Evolutionary conservation across 2,329 filamentous ascomycete genomes (phyloP), one percentile per base, ranked within the genome.

Genomic region (Arthroderma sp.): DNA sequence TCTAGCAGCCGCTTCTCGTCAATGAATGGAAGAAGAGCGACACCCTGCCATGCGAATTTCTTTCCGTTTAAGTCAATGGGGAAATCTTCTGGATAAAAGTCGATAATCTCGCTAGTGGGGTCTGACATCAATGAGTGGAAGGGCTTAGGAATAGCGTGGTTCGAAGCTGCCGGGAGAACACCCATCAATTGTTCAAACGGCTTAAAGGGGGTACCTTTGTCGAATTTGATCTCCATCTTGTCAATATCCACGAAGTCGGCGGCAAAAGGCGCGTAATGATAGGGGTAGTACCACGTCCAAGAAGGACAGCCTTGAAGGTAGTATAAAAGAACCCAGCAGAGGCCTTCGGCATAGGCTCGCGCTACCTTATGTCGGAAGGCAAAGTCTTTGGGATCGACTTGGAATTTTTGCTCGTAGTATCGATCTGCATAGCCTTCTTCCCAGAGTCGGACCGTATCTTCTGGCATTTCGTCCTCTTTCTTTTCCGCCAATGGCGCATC

Each of bases 261-360:
- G 2, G 91, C 91, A 60, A 98, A 98, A 3, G 93, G 91, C 1
- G 91, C 93, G 60, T 98, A 98, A 61, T 98, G 91, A 58, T 96
- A 94, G 0, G 91, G 91, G 59, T 95, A 98, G 62, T 91, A 98
- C 91, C 91, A 98, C 43, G 89, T 93, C 91, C 93, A 98, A 0
- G 87, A 95, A 22, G 91, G 87, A 56, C 91, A 98, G 28, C 91
- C 91, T 64, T 98, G 91, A 64, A 95, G 94, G 63, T 98, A 98
- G 66, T 98, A 98, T 32, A 88, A 72, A 42, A 98, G 70, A 34
- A 98, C 91, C 91, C 93, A 98, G 22, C 83, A 83, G 6, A 98
- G 74, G 32, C 91, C 91, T 68, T 96, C 87, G 8, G 89, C 87
- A 61, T 98, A 98, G n/a, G 85, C 78, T 44, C 79, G 77, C 32